Base-by-base conservation (phyloP, 371 early-diverging fungal species). In the Mucor piriformis region DNA sequence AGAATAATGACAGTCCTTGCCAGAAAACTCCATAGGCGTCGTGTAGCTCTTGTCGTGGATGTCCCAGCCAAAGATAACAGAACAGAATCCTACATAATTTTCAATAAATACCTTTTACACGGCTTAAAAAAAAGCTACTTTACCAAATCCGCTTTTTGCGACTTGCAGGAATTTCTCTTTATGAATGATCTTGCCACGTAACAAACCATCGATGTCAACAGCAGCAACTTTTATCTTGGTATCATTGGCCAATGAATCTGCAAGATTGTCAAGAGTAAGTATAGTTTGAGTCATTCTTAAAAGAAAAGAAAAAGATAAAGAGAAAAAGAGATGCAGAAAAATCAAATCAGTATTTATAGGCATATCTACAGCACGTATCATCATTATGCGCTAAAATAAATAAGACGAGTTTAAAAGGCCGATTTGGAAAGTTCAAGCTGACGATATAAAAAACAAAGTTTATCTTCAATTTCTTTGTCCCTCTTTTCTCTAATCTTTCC, bases 51-150 rank as follows among this genome's bases (percentile, higher is more conserved):
- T 73, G 66, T 89, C 89, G 29, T 84, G 83, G 63, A 89, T 79
- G 64, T 93, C 94, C 94, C 92, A 94, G 7, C 89, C 91, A 73
- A 89, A 91, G n/a, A 90, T 69, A n/a, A 92, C 88, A 11, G 85
- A 86, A 66, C 94, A 91, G 61, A 92, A 93, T 0, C 89, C 91
- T 91, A 49, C 16, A 43, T 43, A 16, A 20, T 20, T 20, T n/a
- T 21, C n/a, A 20, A 20, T 43, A 6, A n/a, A 20, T 11, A 24
- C 25, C 23, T 10, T 42, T n/a, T n/a, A 42, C 43, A n/a, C 0
- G 20, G 20, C 8, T 6, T 51, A 11, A 16, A 0, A 7, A 6
- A 3, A 15, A 6, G 13, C 1, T 34, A 18, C 57, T 59, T 53
- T 80, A 82, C 93, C 93, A 67, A 93, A 89, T 6, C 91, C 91